Evolutionary conservation across 768 basidiomycete species (phyloP), one percentile per base, ranked within the genome.

Genomic region (Pleurotus pulmonarius): DNA sequence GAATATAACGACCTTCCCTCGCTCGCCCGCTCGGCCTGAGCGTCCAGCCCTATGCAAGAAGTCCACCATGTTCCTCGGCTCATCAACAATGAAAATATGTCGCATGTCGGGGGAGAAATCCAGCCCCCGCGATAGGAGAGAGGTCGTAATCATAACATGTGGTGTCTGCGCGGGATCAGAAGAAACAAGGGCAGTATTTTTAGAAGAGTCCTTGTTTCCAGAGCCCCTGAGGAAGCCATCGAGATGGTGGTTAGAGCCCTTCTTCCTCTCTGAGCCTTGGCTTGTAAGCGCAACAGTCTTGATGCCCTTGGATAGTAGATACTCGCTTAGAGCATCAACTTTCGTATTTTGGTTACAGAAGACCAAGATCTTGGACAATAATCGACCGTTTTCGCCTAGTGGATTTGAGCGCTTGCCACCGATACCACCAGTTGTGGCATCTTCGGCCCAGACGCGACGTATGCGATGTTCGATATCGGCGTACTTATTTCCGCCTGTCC

Each of bases 1-100:
- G 64, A 92, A 92, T 5, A 92, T 73, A 3, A 92, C 83, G 0
- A 92, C 91, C 60, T 79, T 84, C 1, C 89, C 90, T 24, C 69
- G 66, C 65, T 78, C 68, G 0, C 90, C 90, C 3, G 91, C 92
- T 26, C 93, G 74, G 2, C 86, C 93, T 0, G 89, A 80, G 46
- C 94, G 74, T 13, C 94, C 94, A 0, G 94, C 94, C 3, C 94
- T 85, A 71, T 97, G 94, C 58, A 97, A 68, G 67, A 96, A 95
- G 69, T 97, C 94, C 39, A 95, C 80, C 78, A 89, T 90, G 67
- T 93, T 95, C 61, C 89, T 75, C 16, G 94, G 94, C 64, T 90
- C 84, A 62, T 96, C 94, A 20, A 91, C 79, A 60, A 96, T 87
- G 68, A 97, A 88, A 2, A 96, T 89, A 63, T 94, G 85, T 59